These are phyloP conservation scores for Phytophthora rubi DNA, from an alignment of 352 stramenopile genomes.

Conservation along the genomic window DNA sequence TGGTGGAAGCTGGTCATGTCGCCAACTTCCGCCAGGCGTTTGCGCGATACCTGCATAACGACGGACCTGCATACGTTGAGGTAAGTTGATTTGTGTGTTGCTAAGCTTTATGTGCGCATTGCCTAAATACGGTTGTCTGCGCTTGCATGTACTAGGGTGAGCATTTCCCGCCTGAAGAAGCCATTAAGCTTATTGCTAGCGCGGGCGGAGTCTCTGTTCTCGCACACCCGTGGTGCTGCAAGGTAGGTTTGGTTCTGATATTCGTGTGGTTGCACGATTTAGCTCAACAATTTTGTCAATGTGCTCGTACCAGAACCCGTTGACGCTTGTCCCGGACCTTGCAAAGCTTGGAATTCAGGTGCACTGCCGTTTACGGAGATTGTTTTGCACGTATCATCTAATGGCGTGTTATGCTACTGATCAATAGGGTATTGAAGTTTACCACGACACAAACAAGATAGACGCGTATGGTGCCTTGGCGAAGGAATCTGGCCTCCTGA, in stretches of 20 bases:
- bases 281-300: background rate
- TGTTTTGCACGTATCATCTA: background rate
- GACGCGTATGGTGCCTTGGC: slow-evolving; percentile 81
- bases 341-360: slow-evolving; percentile 82
- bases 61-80: slow-evolving; percentile 86
- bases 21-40: slow-evolving; percentile 82
- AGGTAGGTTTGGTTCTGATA: slow-evolving; percentile 39
- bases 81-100: slow-evolving; percentile 27
- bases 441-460: slow-evolving; percentile 82
- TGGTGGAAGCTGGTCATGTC: slow-evolving; percentile 82
- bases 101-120: background rate
- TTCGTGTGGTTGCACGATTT: background rate
- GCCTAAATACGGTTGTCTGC: background rate
- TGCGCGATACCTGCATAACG: slow-evolving; percentile 80
- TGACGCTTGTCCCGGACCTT: slow-evolving; percentile 71
- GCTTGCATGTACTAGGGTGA: slow-evolving; percentile 49
- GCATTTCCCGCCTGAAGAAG: slow-evolving; percentile 85
- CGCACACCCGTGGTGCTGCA: slow-evolving; percentile 89
- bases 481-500: slow-evolving; percentile 75
- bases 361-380: background rate
- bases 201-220: slow-evolving; percentile 82
- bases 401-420: background rate
- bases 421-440: slow-evolving; percentile 81
- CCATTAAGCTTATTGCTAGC: slow-evolving; percentile 86
- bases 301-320: slow-evolving; percentile 50